phyloP scores from a whole-genome alignment of 768 basidiomycete species.

The Mycena olivaceomarginata region DNA sequence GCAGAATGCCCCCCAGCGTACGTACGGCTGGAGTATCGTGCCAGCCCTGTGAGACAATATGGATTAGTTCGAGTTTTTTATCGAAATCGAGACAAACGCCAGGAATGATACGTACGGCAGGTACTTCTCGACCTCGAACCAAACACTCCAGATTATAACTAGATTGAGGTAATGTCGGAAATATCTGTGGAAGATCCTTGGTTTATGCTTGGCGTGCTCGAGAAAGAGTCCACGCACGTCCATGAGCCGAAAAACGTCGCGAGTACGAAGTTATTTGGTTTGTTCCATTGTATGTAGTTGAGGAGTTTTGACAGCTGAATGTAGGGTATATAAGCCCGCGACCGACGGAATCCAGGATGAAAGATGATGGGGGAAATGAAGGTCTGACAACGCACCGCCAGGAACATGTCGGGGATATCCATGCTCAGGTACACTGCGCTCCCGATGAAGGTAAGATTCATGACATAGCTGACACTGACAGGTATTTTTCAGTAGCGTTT shows the following conservation, averaged over 20 bases:
- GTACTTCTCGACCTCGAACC: constrained; percentile 79
- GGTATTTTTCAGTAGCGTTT: not conserved
- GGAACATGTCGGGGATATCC: constrained; percentile 94
- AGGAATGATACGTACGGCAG: constrained; percentile 75
- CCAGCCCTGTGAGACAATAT: not conserved
- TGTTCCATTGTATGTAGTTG: constrained; percentile 86
- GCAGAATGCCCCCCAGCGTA: constrained; percentile 85
- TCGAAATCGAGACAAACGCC: not conserved
- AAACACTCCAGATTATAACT: constrained; percentile 90
- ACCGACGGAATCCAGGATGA: too few species aligned
- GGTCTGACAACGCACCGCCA: constrained; percentile 75
- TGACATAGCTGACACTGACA: constrained; percentile 85
- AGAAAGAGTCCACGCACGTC: constrained; percentile 75
- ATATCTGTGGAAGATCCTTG: constrained; percentile 71
- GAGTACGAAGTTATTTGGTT: constrained; percentile 77
- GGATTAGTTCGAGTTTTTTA: too few species aligned
- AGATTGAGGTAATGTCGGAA: constrained; percentile 96
- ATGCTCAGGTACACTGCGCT: constrained; percentile 96
- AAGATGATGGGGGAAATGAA: not conserved
- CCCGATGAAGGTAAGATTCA: constrained; percentile 91
- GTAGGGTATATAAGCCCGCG: constrained; percentile 3
- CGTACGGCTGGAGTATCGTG: not conserved
- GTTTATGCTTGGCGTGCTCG: not conserved
- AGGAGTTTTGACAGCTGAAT: constrained; percentile 86
- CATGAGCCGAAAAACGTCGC: constrained; percentile 81